phyloP scores from a whole-genome alignment of 2,329 filamentous ascomycete species.

The Aureobasidium sp. region DNA sequence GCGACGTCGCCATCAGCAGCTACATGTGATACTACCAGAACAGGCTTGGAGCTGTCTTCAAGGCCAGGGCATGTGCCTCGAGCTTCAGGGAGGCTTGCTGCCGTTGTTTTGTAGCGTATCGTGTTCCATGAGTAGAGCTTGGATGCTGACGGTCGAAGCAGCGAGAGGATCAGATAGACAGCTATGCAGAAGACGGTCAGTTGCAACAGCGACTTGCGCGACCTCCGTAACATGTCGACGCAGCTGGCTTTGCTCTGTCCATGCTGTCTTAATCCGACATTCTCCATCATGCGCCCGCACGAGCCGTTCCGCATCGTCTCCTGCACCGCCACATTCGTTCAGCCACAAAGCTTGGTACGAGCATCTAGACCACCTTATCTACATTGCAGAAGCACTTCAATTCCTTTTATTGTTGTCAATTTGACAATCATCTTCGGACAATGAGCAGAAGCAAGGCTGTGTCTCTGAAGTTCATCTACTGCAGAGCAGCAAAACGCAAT shows the following conservation, averaged over 20 bases:
- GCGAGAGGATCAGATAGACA: conserved; percentile 33
- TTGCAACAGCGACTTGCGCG: conserved; percentile 31
- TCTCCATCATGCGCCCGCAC: background rate
- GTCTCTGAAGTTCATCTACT: background rate
- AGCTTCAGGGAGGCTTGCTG: conserved; percentile 27
- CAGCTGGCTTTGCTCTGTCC: conserved; percentile 19
- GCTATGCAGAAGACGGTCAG: conserved; percentile 30
- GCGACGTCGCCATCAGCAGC: conserved; percentile 35
- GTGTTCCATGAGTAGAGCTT: conserved; percentile 38
- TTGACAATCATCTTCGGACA: background rate
- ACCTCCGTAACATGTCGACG: conserved; percentile 31
- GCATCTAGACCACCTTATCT: background rate
- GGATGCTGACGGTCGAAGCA: conserved; percentile 30
- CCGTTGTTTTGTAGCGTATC: conserved; percentile 36
- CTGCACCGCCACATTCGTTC: background rate
- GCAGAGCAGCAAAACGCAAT: background rate
- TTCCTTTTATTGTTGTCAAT: background rate
- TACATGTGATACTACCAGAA: conserved; percentile 37
- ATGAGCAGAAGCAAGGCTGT: background rate
- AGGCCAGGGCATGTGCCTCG: conserved; percentile 40
- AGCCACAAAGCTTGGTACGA: conserved; percentile 1
- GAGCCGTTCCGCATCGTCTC: background rate
- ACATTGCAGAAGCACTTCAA: background rate
- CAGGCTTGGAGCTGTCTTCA: conserved; percentile 34
- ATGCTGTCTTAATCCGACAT: background rate